Evolutionary conservation across 2,329 filamentous ascomycete species (phyloP), one percentile per base, ranked within the genome.

Genomic region (Xylaria sp.): DNA sequence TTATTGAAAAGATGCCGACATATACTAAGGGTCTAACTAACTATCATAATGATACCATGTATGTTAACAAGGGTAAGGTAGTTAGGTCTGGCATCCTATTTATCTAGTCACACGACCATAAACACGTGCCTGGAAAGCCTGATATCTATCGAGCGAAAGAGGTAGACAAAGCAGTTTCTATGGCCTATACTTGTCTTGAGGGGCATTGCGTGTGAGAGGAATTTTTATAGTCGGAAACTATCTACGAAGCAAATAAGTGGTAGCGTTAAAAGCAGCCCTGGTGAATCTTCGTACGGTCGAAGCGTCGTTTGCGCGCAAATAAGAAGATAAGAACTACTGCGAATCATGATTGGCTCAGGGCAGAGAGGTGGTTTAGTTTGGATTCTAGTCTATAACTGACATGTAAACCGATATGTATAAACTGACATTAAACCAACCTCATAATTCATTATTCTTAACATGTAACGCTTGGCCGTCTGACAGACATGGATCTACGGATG

Each of bases 401-500:
- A 49, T 25, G 13, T 6, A 29, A 29, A 2, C 45, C 22, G 4
- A 29, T 49, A 27, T 49, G n/a, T 50, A 38, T 38, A 9, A 36
- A 42, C 17, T 39, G 15, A 27, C 15, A 39, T 33, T 55, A 55
- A 42, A n/a, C 22, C 15, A 27, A 29, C 0, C 7, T 15, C 22
- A 29, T 29, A 15, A n/a, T 39, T 1, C 0, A 53, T 10, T 10
- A 38, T 53, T 36, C 17, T n/a, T 42, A 55, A 29, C 42, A 47
- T 15, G 36, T 44, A 17, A 71, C 25, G 27, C 77, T 79, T 11
- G 73, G 68, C 5, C 77, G 71, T 17, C 75, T 73, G 36, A 62
- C 74, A 22, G 77, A 78, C 63, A 81, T 76, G 55, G 78, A 80
- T 58, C 77, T 75, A 42, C 80, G 74, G 22, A 82, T 81, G 4